phyloP scores from a whole-genome alignment of 805 yeast species.

The Candida schatavii region DNA sequence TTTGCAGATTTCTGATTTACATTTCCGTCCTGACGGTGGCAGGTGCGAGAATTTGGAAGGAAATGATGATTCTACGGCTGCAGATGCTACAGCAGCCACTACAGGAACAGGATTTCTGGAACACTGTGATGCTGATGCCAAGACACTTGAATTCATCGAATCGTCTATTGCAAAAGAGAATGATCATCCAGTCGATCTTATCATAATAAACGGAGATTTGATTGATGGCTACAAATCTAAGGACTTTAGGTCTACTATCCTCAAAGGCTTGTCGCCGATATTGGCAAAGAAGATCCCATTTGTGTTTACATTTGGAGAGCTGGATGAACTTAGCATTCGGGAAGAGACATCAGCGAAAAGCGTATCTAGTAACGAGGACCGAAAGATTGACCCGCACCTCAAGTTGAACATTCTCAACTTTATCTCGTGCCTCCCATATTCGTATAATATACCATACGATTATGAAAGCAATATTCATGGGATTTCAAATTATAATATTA shows the following conservation, averaged over 20 bases:
- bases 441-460: conserved; percentile 23
- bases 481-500: conserved; percentile 34
- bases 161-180: conserved; percentile 23
- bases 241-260: conserved; percentile 27
- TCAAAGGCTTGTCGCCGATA: conserved; percentile 33
- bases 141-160: conserved; percentile 29
- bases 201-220: conserved; percentile 41
- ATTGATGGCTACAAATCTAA: conserved; percentile 25
- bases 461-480: conserved; percentile 27
- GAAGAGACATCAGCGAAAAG: background rate
- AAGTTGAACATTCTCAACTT: conserved; percentile 22
- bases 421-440: conserved; percentile 33
- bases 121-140: conserved; percentile 24
- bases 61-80: too few species aligned
- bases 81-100: conserved; percentile 7
- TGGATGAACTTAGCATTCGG: conserved; percentile 18
- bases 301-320: conserved; percentile 39
- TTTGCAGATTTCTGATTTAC: conserved; percentile 39
- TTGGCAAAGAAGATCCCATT: conserved; percentile 28
- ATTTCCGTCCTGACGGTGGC: conserved; percentile 32
- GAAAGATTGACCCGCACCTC: conserved; percentile 7
- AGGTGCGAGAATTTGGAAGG: background rate
- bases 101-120: background rate
- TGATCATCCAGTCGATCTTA: conserved; percentile 22
- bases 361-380: conserved; percentile 5